Evolutionary conservation across 1,284 basidiomycete species (phyloP).

Genomic region (Lignosus rhinocerotis): DNA sequence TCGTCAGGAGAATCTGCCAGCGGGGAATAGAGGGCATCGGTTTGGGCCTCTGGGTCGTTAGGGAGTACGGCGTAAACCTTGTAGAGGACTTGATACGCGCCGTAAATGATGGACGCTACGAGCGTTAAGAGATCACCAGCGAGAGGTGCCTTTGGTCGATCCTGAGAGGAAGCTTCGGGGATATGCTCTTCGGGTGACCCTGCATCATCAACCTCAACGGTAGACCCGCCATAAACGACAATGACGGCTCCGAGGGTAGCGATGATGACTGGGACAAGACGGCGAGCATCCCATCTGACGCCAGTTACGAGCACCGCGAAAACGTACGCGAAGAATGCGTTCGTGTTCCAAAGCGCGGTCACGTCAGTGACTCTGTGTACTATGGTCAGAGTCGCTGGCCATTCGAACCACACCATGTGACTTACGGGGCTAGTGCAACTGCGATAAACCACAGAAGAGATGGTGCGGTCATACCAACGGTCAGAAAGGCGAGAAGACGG

Average conservation of each 20-base stretch:
- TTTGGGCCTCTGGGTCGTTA: constrained; percentile 43
- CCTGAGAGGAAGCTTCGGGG: neutral
- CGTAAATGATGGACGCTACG: constrained; percentile 66
- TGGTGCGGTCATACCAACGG: constrained; percentile 61
- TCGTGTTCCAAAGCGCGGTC: constrained; percentile 84
- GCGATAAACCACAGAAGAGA: constrained; percentile 73
- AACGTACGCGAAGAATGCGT: constrained; percentile 81
- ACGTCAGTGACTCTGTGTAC: constrained; percentile 67
- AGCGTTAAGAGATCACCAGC: constrained; percentile 76
- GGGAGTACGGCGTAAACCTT: constrained; percentile 74
- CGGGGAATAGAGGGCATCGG: constrained; percentile 45
- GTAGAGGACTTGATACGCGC: constrained; percentile 80
- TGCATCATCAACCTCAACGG: constrained; percentile 22
- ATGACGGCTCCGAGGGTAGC: constrained; percentile 73
- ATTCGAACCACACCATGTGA: constrained; percentile 18
- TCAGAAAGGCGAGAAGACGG: constrained; percentile 48
- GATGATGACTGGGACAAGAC: constrained; percentile 68
- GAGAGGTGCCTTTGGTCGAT: constrained; percentile 52
- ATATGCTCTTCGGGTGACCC: constrained; percentile 1
- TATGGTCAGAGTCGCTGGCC: constrained; percentile 13
- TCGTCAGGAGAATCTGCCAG: constrained; percentile 35
- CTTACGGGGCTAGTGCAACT: constrained; percentile 72
- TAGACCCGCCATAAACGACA: constrained; percentile 76
- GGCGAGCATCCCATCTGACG: constrained; percentile 60
- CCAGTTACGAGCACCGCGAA: constrained; percentile 65